Evolutionary conservation across 2,329 filamentous ascomycete species (phyloP).

Genomic region (Diaporthe sp.): DNA sequence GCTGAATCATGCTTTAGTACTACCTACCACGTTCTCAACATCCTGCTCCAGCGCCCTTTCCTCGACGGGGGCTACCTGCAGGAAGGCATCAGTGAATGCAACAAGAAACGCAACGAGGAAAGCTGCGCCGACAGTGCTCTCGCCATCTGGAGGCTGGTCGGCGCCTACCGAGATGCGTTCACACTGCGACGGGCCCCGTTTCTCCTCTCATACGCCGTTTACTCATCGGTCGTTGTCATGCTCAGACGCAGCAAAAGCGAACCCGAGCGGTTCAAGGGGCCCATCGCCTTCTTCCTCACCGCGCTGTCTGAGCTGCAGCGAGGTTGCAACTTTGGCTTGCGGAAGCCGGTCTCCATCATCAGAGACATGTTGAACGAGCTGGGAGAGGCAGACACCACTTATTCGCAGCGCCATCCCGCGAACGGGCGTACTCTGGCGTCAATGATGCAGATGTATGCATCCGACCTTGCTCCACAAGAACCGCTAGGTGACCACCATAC

Average conservation of each 20-base stretch:
- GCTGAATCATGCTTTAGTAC: background rate
- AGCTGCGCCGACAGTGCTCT: slow-evolving; percentile 1
- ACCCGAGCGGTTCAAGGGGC: background rate
- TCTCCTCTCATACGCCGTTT: slow-evolving; percentile 5
- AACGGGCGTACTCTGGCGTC: background rate
- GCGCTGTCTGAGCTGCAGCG: background rate
- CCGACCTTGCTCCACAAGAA: background rate
- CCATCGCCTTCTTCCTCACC: slow-evolving; percentile 3
- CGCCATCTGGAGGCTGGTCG: background rate
- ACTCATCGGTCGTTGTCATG: slow-evolving; percentile 6
- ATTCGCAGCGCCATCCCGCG: background rate
- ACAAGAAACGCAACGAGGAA: background rate
- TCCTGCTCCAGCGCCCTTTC: slow-evolving; percentile 10
- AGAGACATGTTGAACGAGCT: background rate
- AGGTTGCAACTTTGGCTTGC: slow-evolving; percentile 12
- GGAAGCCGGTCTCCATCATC: slow-evolving; percentile 10
- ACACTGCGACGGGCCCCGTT: slow-evolving; percentile 1
- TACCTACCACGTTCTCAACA: slow-evolving; percentile 1
- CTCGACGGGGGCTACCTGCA: slow-evolving; percentile 7
- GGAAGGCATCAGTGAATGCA: background rate
- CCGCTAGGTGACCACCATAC: background rate
- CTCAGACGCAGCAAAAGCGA: background rate
- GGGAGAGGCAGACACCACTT: background rate
- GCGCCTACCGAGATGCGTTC: background rate
- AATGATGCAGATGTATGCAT: background rate